Base-by-base conservation (phyloP, 1,284 basidiomycete species). In the Stereum hirsutum region DNA sequence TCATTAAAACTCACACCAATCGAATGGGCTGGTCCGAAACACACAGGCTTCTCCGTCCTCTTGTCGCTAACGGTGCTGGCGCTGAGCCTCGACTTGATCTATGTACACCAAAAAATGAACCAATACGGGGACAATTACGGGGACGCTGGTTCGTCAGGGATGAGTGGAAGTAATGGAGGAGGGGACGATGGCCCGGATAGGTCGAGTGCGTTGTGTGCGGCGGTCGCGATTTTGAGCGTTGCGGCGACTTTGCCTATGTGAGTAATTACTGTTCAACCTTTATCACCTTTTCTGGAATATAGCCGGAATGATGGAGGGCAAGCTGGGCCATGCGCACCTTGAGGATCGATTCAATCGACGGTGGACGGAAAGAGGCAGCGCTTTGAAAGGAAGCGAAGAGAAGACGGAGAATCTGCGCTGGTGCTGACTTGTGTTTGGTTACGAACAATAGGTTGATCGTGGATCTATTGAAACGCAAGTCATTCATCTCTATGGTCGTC, bases 221-320 rank as follows among this genome's bases (percentile, higher is more conserved):
- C 72, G 10, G 61, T 61, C 4, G 58, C 62, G 10, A 44, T 53
- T 25, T 52, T 77, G 30, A 66, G 70, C 14, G 36, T 77, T 31
- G 10, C 71, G 14, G 63, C 67, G 1, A 42, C 76, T 11, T 66
- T 69, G 3, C 59, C 64, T 24, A 65, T 75, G 75, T 77, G 42
- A 26, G 69, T 57, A n/a, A 8, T 23, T 24, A 14, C 20, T 4
- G 32, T 6, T 17, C 6, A 23, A 6, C 20, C n/a, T 25, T 19
- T 19, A 37, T 20, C 19, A 11, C 19, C 20, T 15, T 30, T 31
- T 32, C 10, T 24, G 20, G 10, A 35, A 21, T 14, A 31, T 11
- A 3, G 24, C 15, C 21, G 17, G 12, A 11, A 24, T 15, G 14
- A 7, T 21, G n/a, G n/a, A n/a, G n/a, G n/a, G n/a, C n/a, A n/a